These are phyloP conservation scores for Yamadazyma tumulicola DNA, from an alignment of 805 yeast species.

Conservation along the genomic window DNA sequence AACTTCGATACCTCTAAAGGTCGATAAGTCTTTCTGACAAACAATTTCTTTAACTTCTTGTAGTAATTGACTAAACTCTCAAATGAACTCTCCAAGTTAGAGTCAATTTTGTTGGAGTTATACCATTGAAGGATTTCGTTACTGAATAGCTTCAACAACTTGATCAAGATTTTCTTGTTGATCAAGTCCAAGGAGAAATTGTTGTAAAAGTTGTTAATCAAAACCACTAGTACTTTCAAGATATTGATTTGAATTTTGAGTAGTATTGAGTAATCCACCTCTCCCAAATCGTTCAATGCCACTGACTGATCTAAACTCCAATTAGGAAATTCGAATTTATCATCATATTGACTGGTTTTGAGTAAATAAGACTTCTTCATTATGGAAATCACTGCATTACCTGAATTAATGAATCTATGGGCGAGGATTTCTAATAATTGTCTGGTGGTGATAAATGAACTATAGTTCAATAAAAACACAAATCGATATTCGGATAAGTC, in stretches of 20 bases:
- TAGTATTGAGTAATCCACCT: conserved; percentile 61
- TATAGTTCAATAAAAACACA: conserved; percentile 40
- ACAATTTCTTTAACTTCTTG: conserved; percentile 62
- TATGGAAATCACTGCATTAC: conserved; percentile 42
- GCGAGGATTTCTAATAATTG: conserved; percentile 39
- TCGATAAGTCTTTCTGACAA: conserved; percentile 66
- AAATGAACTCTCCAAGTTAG: conserved; percentile 30
- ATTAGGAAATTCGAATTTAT: conserved; percentile 47
- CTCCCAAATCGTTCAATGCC: conserved; percentile 39
- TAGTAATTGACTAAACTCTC: conserved; percentile 46
- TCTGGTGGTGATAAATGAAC: conserved; percentile 36
- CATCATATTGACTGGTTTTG: conserved; percentile 11
- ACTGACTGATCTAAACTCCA: conserved; percentile 49
- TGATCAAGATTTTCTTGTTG: conserved; percentile 58
- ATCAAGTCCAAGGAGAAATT: conserved; percentile 70
- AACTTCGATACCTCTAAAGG: conserved; percentile 47
- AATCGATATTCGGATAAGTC: conserved; percentile 40
- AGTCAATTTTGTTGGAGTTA: conserved; percentile 38
- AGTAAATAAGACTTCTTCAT: conserved; percentile 30
- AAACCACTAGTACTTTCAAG: conserved; percentile 66
- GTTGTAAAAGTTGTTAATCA: conserved; percentile 68
- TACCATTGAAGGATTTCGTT: conserved; percentile 56
- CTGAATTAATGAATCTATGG: conserved; percentile 39
- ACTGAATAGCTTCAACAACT: conserved; percentile 64
- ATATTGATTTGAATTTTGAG: conserved; percentile 80